These are phyloP conservation scores for Gossypium lobatum DNA, from an alignment of 441 rosid genomes.

Conservation along the genomic window DNA sequence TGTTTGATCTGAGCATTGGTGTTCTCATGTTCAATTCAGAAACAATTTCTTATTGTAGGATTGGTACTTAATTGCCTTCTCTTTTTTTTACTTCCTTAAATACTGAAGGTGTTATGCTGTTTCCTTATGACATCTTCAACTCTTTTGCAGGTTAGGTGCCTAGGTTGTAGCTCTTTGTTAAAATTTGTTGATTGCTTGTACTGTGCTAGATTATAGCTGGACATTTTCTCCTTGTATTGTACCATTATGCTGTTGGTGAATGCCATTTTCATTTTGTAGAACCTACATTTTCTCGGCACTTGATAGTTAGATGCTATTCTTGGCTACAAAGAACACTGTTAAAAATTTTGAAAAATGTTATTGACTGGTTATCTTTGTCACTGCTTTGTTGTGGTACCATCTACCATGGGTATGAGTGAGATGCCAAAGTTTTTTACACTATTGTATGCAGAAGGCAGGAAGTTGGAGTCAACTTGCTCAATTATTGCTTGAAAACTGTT, in stretches of 20 bases:
- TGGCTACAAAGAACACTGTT: neutral
- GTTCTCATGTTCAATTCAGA: neutral
- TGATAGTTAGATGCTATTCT: neutral
- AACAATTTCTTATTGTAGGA: neutral
- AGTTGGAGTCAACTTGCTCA: neutral
- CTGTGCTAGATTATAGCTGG: neutral
- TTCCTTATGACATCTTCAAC: neutral
- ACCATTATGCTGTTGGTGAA: neutral
- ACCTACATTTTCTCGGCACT: neutral
- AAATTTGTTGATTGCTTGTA: neutral
- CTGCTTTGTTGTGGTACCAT: neutral
- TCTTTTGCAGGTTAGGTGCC: neutral
- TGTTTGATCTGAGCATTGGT: neutral
- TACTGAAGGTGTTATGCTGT: conserved; percentile 2
- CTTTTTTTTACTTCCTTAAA: neutral
- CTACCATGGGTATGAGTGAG: neutral
- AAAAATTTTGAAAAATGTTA: neutral
- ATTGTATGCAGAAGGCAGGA: neutral
- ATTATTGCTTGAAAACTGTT: neutral
- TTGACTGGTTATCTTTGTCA: neutral
- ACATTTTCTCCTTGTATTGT: neutral
- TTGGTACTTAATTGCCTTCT: neutral
- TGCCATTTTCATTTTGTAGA: neutral
- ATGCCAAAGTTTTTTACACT: neutral
- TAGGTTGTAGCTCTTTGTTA: conserved; percentile 1